Conservation (phyloP, 78 protist genomes). For the Monosiga brevicollis region DNA sequence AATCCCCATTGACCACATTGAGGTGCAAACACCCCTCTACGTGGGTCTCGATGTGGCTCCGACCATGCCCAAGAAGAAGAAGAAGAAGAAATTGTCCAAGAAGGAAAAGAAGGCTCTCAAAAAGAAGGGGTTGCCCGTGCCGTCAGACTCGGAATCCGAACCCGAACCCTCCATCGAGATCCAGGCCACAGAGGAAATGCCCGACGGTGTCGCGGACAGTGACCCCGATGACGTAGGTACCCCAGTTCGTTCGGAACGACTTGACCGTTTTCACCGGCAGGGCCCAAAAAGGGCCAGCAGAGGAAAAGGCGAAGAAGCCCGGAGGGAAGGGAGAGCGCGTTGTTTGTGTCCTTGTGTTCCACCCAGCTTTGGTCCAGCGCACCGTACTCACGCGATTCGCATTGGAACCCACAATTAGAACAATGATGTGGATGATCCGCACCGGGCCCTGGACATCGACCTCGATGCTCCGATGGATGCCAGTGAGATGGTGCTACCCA, state of each 20-base stretch:
- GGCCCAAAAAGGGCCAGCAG: neutral
- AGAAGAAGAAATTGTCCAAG: neutral
- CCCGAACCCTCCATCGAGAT: neutral
- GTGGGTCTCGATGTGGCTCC: neutral
- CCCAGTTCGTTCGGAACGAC: neutral
- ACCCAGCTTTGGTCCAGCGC: neutral
- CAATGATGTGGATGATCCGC: constrained; percentile 18
- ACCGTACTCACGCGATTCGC: neutral
- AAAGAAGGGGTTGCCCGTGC: neutral
- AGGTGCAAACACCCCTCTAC: neutral
- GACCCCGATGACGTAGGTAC: neutral
- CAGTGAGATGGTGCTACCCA: constrained; percentile 4
- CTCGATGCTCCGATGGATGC: constrained; percentile 4
- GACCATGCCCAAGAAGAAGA: neutral
- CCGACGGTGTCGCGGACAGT: neutral
- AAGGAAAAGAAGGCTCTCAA: neutral
- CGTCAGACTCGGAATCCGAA: neutral
- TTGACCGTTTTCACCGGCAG: neutral
- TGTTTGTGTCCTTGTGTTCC: neutral
- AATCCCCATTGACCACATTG: neutral
- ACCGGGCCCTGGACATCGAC: constrained; percentile 9
- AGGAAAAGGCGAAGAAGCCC: neutral
- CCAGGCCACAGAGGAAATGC: neutral
- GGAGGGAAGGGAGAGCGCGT: too few relatives aligned
- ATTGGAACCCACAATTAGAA: neutral